Base-by-base conservation (phyloP, 441 rosid species). In the Cnidoscolus chayamansa region DNA sequence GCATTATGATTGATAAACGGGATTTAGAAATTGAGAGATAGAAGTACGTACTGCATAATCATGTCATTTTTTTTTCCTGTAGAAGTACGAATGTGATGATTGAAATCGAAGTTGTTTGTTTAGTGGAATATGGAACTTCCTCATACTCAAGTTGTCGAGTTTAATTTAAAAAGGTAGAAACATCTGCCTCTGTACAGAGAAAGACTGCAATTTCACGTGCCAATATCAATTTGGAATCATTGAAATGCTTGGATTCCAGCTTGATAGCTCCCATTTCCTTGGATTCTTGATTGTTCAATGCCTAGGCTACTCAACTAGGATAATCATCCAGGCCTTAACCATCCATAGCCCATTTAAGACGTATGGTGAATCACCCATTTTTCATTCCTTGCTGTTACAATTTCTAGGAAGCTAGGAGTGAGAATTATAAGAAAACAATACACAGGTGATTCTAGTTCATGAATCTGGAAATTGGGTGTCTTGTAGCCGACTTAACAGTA, bases 401-500 rank as follows among this genome's bases (percentile, higher is more conserved):
- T 71, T 71, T 61, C 67, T 43, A 20, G 50, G 74, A 61, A 70
- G 30, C 65, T 49, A 1, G 17, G 15, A 15, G 0, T 37, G 11
- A 57, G 53, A 61, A 71, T 4, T 1, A 3, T 17, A 6, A 40
- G 4, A 35, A 35, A 35, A 35, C 37, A 2, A 35, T 2, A 35
- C 4, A 35, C 37, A 35, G 4, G 37, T 35, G 4, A 35, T 35
- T 35, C 45, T 40, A 40, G 7, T 40, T 40, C 54, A 10, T 19
- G 32, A 47, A 64, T 64, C n/a, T 6, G 63, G 19, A 13, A 45
- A 19, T 19, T 3, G 50, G 19, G 10, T 7, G 25, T 31, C 31
- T 40, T 59, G 55, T 15, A 30, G 64, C 72, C 54, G 64, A 69
- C 64, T 43, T 13, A 69, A 57, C 20, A 69, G 72, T 59, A 43